phyloP scores from a whole-genome alignment of 2,329 filamentous ascomycete species.

The Fusarium euwallaceae region DNA sequence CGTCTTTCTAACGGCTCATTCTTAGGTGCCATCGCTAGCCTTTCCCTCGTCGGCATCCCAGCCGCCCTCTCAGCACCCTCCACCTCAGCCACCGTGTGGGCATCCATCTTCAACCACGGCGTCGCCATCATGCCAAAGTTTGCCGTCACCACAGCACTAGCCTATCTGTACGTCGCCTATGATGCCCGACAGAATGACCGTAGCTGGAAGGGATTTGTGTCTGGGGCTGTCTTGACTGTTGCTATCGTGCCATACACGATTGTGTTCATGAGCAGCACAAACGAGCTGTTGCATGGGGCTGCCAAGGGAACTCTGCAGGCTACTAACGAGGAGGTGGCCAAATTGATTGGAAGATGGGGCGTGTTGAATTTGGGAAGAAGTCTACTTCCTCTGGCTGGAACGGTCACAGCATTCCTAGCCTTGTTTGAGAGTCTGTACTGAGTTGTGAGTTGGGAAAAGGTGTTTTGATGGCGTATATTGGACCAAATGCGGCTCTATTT shows the following conservation, averaged over 20 bases:
- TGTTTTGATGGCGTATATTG: not conserved
- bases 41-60: slow-evolving; percentile 54
- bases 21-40: slow-evolving; percentile 52
- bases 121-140: slow-evolving; percentile 54
- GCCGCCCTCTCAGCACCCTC: slow-evolving; percentile 47
- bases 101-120: slow-evolving; percentile 54
- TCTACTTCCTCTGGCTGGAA: slow-evolving; percentile 49
- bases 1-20: not conserved
- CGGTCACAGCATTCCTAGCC: slow-evolving; percentile 41
- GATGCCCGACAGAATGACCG: slow-evolving; percentile 43
- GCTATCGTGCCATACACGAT: slow-evolving; percentile 57
- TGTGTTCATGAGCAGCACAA: slow-evolving; percentile 54
- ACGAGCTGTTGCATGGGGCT: slow-evolving; percentile 48
- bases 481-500: not conserved
- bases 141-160: slow-evolving; percentile 48
- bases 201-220: slow-evolving; percentile 52
- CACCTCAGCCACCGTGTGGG: slow-evolving; percentile 53
- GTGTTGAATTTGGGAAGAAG: slow-evolving; percentile 49
- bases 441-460: not conserved
- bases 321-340: slow-evolving; percentile 40
- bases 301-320: slow-evolving; percentile 36
- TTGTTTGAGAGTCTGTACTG: slow-evolving; percentile 36
- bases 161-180: slow-evolving; percentile 55
- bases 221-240: slow-evolving; percentile 51
- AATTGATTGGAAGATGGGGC: slow-evolving; percentile 41